Evolutionary conservation across 1,284 basidiomycete species (phyloP), one percentile per base, ranked within the genome.

Genomic region (Trichosporon inkin): DNA sequence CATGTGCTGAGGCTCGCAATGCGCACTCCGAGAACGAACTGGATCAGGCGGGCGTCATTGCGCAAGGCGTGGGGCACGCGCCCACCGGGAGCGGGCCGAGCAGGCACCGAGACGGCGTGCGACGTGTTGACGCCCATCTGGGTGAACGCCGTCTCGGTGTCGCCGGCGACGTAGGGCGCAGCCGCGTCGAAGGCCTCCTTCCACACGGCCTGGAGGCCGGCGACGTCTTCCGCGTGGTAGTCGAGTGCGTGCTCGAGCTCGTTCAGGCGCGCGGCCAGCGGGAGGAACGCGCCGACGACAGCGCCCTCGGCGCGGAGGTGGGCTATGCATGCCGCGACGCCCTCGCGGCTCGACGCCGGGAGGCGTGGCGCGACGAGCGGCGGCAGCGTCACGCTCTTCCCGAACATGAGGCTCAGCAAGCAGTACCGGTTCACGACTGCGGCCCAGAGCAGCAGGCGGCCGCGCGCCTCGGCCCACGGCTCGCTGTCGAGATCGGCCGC

Each of bases 351-450:
- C 16, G 61, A 60, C 0, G 17, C 22, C 0, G 63, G 57, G 8
- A 64, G 63, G n/a, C 55, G 55, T 2, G 17, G 40, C 14, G 60
- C 60, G 19, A 64, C 22, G 5, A 54, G 57, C 14, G 20, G 51
- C 3, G 57, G 57, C n/a, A 53, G 44, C 17, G 14, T 24, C 4
- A 47, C 13, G 6, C 34, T 32, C 40, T 58, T 55, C 1, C 56
- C 60, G 55, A 52, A 51, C 38, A 64, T 57, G 14, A 64, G 34
- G 17, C 22, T 39, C 0, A 61, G 53, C 19, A 64, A 28, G 11
- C 47, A 53, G 39, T 53, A 58, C 22, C 63, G 60, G 40, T 64
- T 64, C 35, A 58, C 58, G n/a, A 62, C 56, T 8, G 63, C 63
- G 3, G 57, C 34, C 63, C 63, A 64, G 35, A 64, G 53, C 39